phyloP scores from a whole-genome alignment of 768 basidiomycete genomes.

The Pleurotus ostreatus region DNA sequence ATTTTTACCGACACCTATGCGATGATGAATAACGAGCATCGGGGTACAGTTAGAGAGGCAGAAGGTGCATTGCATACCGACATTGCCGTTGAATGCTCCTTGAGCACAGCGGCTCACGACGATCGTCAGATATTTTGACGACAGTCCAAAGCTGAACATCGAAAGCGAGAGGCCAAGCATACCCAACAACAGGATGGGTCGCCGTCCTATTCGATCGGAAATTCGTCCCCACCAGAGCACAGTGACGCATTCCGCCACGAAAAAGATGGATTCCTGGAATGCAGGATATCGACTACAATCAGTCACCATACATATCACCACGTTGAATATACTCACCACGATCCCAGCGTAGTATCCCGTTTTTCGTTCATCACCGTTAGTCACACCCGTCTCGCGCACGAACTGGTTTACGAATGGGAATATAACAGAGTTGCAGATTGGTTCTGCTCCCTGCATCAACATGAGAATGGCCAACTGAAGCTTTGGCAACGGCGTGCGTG shows the following conservation, averaged over 20 bases:
- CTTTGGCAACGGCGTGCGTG: slow-evolving; percentile 13
- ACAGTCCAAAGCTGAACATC: slow-evolving; percentile 31
- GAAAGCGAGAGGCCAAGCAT: slow-evolving; percentile 27
- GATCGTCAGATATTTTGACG: slow-evolving; percentile 19
- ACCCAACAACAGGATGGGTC: slow-evolving; percentile 29
- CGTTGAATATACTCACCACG: slow-evolving; percentile 13
- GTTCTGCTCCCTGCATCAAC: slow-evolving; percentile 35
- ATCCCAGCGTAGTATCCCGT: slow-evolving; percentile 28
- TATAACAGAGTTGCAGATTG: slow-evolving; percentile 47
- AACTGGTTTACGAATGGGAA: slow-evolving; percentile 37
- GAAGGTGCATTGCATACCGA: slow-evolving; percentile 40
- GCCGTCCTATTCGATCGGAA: slow-evolving; percentile 31
- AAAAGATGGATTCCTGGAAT: slow-evolving; percentile 31
- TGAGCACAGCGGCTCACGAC: neutral
- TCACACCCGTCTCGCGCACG: slow-evolving; percentile 23
- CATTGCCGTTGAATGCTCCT: slow-evolving; percentile 21
- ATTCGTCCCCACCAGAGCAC: slow-evolving; percentile 29
- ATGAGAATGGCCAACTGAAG: slow-evolving; percentile 10
- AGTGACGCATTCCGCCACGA: slow-evolving; percentile 27
- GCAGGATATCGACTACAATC: neutral
- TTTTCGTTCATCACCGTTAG: slow-evolving; percentile 20
- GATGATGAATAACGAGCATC: no score
- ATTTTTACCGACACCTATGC: slow-evolving; percentile 1
- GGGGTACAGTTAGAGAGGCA: neutral
- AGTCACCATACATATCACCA: no score